phyloP scores from a whole-genome alignment of 1,284 basidiomycete species.

The Calocybe gambosa region DNA sequence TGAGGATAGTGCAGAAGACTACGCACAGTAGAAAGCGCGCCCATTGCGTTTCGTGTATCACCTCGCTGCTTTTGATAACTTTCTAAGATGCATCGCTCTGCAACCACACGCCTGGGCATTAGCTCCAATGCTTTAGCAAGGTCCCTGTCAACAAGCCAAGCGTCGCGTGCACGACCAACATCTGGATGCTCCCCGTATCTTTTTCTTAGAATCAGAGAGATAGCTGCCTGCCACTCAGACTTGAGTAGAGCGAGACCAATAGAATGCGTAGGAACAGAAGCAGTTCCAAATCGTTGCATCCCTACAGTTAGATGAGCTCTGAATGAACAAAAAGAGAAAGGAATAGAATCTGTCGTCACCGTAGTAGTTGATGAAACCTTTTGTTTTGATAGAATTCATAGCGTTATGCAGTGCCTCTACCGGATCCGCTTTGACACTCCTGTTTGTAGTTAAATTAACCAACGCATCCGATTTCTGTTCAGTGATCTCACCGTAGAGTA shows the following conservation, averaged over 20 bases:
- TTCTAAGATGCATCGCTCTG: conserved; percentile 89
- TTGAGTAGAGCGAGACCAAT: conserved; percentile 88
- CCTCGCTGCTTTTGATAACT: conserved; percentile 79
- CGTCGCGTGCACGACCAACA: conserved; percentile 69
- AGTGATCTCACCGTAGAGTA: conserved; percentile 71
- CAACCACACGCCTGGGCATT: conserved; percentile 87
- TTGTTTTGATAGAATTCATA: conserved; percentile 75
- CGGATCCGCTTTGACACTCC: conserved; percentile 78
- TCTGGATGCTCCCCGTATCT: conserved; percentile 90
- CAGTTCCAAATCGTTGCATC: conserved; percentile 99
- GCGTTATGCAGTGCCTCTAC: conserved; percentile 68
- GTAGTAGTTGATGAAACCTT: conserved; percentile 98
- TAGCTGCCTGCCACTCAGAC: conserved; percentile 85
- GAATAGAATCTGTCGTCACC: conserved; percentile 40
- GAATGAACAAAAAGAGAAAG: neutral
- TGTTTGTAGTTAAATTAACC: conserved; percentile 25
- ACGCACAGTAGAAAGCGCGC: conserved; percentile 73
- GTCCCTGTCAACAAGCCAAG: conserved; percentile 79
- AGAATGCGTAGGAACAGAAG: conserved; percentile 89
- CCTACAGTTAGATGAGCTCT: conserved; percentile 37
- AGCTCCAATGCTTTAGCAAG: conserved; percentile 71
- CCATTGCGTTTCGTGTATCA: conserved; percentile 78
- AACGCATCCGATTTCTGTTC: conserved; percentile 2
- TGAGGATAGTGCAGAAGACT: no score
- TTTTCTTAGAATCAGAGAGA: conserved; percentile 75